Evolutionary conservation across 805 yeast species (phyloP).

Genomic region (Zygoascus ofunaensis): DNA sequence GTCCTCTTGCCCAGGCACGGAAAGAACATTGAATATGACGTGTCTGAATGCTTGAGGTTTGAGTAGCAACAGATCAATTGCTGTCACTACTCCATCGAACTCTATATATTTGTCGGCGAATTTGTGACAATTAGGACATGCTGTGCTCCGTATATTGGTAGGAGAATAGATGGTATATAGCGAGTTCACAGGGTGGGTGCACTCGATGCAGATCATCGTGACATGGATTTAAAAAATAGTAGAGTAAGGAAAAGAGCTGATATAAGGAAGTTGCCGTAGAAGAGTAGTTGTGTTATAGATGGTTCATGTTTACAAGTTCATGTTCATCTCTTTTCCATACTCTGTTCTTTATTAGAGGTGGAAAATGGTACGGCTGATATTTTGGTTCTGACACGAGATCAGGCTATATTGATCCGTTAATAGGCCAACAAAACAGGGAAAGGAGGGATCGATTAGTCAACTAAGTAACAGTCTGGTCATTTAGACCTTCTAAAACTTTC

Average conservation of each 20-base stretch:
- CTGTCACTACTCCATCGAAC: slow-evolving; percentile 72
- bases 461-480: too few relatives aligned
- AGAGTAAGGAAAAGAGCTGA: neutral
- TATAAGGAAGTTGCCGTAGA: neutral
- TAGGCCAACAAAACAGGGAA: too few relatives aligned
- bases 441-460: too few relatives aligned
- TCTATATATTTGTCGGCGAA: slow-evolving; percentile 90
- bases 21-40: slow-evolving; percentile 61
- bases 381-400: too few relatives aligned
- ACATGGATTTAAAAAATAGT: neutral
- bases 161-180: slow-evolving; percentile 67
- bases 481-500: too few relatives aligned
- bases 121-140: slow-evolving; percentile 60
- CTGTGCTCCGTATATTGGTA: slow-evolving; percentile 69
- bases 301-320: too few relatives aligned
- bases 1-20: slow-evolving; percentile 11
- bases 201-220: slow-evolving; percentile 81
- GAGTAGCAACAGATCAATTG: slow-evolving; percentile 72
- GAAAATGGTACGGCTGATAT: too few relatives aligned
- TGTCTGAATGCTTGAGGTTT: slow-evolving; percentile 79
- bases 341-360: too few relatives aligned
- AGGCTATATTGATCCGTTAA: too few relatives aligned
- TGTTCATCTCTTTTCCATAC: too few relatives aligned
- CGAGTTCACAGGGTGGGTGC: slow-evolving; percentile 55
- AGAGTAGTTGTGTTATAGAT: too few relatives aligned